Conservation (phyloP, 1,284 basidiomycete species). For the Trichosporon faecale region DNA sequence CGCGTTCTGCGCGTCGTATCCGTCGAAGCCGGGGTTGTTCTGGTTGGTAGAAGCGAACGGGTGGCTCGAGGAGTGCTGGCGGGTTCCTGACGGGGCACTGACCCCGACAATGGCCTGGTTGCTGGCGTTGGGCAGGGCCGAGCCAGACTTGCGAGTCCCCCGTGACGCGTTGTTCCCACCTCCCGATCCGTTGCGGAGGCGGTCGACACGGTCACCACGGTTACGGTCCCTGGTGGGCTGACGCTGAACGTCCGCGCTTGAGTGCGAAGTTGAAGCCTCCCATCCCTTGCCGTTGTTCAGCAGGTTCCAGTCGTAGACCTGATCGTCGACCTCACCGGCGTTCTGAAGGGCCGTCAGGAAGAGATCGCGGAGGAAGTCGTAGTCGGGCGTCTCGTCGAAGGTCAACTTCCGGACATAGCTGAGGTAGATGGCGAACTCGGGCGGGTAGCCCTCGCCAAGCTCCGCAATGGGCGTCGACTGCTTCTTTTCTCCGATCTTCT, state of each 20-base stretch:
- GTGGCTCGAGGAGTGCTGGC: conserved; percentile 47
- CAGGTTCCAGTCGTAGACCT: conserved; percentile 85
- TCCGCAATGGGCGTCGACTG: conserved; percentile 94
- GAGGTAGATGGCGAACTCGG: conserved; percentile 95
- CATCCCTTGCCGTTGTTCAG: conserved; percentile 90
- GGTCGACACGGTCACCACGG: conserved; percentile 52
- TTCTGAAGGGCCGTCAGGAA: conserved; percentile 89
- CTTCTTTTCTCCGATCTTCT: conserved; percentile 99
- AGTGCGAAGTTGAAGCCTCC: conserved; percentile 64
- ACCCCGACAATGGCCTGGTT: conserved; percentile 53
- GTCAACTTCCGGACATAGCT: conserved; percentile 95
- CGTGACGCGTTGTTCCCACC: conserved; percentile 34
- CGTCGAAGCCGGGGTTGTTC: conserved; percentile 15
- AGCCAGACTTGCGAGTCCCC: conserved; percentile 45
- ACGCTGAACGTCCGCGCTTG: conserved; percentile 33
- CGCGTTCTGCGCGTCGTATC: conserved; percentile 42
- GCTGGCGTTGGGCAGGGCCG: conserved; percentile 47
- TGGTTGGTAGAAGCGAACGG: conserved; percentile 46
- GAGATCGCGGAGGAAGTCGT: conserved; percentile 88
- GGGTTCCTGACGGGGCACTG: conserved; percentile 45
- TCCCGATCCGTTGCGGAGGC: conserved; percentile 45
- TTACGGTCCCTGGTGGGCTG: conserved; percentile 43
- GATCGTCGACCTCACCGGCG: conserved; percentile 81
- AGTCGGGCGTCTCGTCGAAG: conserved; percentile 94
- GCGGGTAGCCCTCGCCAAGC: conserved; percentile 85